A percentile compares a stretch with the other conserved stretches of the same genome.
These are phyloP conservation scores for Aspergillus versicolor DNA, from an alignment of 2,329 filamentous ascomycete species.

Conservation along the genomic window DNA sequence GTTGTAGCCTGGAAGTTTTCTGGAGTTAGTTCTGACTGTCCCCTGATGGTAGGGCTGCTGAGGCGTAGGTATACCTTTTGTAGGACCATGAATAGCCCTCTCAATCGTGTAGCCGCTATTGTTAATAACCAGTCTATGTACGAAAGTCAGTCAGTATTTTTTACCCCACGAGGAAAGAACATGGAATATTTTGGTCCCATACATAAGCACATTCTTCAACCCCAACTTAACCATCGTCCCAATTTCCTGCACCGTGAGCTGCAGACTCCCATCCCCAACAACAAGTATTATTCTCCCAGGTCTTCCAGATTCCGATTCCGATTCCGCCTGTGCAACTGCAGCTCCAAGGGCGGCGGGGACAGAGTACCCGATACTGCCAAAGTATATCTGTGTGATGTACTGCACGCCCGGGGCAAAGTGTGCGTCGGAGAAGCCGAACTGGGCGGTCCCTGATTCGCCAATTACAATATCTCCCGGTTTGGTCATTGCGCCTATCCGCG, in stretches of 20 bases:
- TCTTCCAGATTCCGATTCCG: conserved; percentile 39
- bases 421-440: conserved; percentile 80
- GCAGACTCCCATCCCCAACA: conserved; percentile 82
- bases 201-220: conserved; percentile 37
- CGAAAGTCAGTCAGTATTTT: conserved; percentile 51
- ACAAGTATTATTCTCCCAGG: conserved; percentile 68
- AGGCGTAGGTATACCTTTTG: conserved; percentile 30
- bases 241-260: conserved; percentile 77
- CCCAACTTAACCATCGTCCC: conserved; percentile 74
- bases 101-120: conserved; percentile 86
- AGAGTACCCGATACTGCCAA: conserved; percentile 63
- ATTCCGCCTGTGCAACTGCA: conserved; percentile 68
- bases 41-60: too few species aligned
- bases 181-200: background rate
- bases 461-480: conserved; percentile 70
- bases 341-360: conserved; percentile 63
- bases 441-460: conserved; percentile 79
- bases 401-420: conserved; percentile 69
- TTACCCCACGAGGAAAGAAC: background rate
- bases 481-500: conserved; percentile 67
- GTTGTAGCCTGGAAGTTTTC: conserved; percentile 59
- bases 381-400: conserved; percentile 72
- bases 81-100: conserved; percentile 77
- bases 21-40: too few species aligned
- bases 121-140: conserved; percentile 65